These are phyloP conservation scores for Volvariella volvacea DNA, from an alignment of 1,284 basidiomycete genomes.

Conservation along the genomic window DNA sequence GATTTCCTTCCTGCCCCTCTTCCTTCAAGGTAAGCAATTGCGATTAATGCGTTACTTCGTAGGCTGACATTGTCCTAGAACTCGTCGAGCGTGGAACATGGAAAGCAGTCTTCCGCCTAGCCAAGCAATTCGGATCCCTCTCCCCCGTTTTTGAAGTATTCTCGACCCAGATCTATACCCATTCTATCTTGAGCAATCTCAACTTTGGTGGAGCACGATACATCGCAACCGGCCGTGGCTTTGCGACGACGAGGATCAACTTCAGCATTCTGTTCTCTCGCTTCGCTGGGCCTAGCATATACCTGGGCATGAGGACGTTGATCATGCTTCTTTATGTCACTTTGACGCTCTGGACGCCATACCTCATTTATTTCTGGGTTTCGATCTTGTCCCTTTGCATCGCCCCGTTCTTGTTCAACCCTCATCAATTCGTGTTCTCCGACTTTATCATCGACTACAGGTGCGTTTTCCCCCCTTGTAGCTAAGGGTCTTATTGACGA, in stretches of 20 bases:
- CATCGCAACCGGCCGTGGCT: conserved; percentile 95
- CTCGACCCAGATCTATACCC: conserved; percentile 94
- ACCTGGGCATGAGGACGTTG: conserved; percentile 92
- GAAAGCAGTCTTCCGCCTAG: conserved; percentile 87
- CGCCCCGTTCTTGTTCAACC: conserved; percentile 96
- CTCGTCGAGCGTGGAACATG: conserved; percentile 91
- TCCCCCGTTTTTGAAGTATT: conserved; percentile 97
- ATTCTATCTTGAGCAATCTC: conserved; percentile 91
- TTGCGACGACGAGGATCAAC: conserved; percentile 90
- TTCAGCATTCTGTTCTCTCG: conserved; percentile 95
- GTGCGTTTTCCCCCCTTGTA: background rate
- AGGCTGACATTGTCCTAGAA: too few relatives aligned
- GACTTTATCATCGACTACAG: conserved; percentile 98
- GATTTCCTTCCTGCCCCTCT: conserved; percentile 91
- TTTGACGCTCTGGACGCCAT: conserved; percentile 86
- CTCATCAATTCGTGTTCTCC: conserved; percentile 92
- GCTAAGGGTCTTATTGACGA: background rate
- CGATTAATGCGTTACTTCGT: too few relatives aligned
- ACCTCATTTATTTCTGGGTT: conserved; percentile 97
- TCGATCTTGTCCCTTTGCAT: conserved; percentile 88
- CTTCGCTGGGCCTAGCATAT: conserved; percentile 97
- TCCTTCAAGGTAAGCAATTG: conserved; percentile 77
- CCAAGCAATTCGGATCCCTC: conserved; percentile 90
- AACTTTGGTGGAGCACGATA: conserved; percentile 95
- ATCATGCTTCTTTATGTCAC: conserved; percentile 86